Evolutionary conservation across 495 filamentous ascomycete species (phyloP), one percentile per base, ranked within the genome.

Genomic region (Penicillium dipodomyicola): DNA sequence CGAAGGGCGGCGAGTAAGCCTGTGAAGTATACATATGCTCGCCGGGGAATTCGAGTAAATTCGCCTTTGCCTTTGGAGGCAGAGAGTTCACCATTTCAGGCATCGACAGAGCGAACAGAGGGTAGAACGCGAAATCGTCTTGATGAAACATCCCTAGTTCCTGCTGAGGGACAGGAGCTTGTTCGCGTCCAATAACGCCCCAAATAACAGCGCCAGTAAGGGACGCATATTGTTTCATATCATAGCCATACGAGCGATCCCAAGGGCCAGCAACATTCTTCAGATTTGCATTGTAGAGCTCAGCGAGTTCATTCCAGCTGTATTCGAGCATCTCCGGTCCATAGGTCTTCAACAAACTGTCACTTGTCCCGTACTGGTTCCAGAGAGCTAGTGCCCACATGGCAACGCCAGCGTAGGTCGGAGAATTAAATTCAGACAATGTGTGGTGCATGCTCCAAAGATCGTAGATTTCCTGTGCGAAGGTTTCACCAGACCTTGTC

Each of bases 331-430:
- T 66, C 2, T 58, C 57, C 30, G 61, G 53, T 2, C 58, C 71
- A 29, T 70, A 67, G 41, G 65, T 58, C 27, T 63, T 64, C 56
- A 75, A 65, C n/a, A 72, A 42, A 11, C 65, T 67, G 30, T 63
- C 65, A 4, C 22, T 49, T 32, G 65, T 53, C 2, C 45, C 52
- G 40, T 77, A 77, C 50, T 77, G 71, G 20, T 68, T 65, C 52
- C 67, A 71, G n/a, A 76, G 58, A n/a, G 72, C 68, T 20, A 77
- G 54, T 8, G 73, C 75, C 49, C 65, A 74, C 40, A 77, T 64
- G 0, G 75, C 70, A 15, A 77, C 75, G 1, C 75, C 75, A 5
- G 71, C 65, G 48, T 77, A 77, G 0, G 75, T 77, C n/a, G 72
- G 67, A 15, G 67, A 65, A 46, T 76, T 76, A 57, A 75, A 77